Conservation (phyloP, 2,329 filamentous ascomycete genomes). For the Conoideocrella luteorostrata region DNA sequence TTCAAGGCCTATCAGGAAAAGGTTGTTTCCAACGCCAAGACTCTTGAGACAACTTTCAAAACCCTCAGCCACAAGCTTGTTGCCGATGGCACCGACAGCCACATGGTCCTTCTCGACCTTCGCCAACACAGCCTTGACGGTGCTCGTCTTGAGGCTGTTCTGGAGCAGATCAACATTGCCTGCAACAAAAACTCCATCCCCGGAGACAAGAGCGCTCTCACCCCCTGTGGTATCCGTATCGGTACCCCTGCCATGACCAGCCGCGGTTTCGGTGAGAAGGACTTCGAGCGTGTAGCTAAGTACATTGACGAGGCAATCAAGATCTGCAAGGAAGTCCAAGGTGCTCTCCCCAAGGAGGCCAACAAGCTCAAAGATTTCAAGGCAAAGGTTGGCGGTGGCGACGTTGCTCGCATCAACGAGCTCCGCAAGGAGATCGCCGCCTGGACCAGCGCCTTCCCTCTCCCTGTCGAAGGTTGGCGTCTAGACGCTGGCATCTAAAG, state of each 20-base stretch:
- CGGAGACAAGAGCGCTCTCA: conserved; percentile 94
- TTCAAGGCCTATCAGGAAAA: conserved; percentile 93
- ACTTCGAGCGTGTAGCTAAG: conserved; percentile 82
- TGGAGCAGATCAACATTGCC: conserved; percentile 97
- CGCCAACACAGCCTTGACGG: conserved; percentile 83
- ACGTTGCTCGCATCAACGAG: conserved; percentile 73
- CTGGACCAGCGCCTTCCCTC: conserved; percentile 87
- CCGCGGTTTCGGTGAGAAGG: conserved; percentile 84
- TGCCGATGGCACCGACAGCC: conserved; percentile 91
- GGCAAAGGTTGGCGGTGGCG: conserved; percentile 74
- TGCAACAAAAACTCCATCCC: conserved; percentile 99
- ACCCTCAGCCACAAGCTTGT: conserved; percentile 89
- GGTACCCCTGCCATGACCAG: conserved; percentile 97
- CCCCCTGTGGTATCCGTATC: conserved; percentile 89
- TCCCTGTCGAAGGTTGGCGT: conserved; percentile 74
- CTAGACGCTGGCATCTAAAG: conserved; percentile 51
- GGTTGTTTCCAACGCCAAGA: conserved; percentile 89
- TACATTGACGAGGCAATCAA: conserved; percentile 90
- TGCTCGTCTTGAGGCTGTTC: conserved; percentile 88
- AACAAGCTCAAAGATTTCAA: conserved; percentile 99
- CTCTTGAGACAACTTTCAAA: conserved; percentile 79
- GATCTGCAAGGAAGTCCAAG: conserved; percentile 84
- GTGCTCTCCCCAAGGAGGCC: conserved; percentile 80
- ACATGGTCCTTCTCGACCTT: conserved; percentile 93
- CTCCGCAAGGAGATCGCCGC: conserved; percentile 82